Evolutionary conservation across 148 eudicot genomes (phyloP), one percentile per base, ranked within the genome.

Genomic region (Agrostemma githago): DNA sequence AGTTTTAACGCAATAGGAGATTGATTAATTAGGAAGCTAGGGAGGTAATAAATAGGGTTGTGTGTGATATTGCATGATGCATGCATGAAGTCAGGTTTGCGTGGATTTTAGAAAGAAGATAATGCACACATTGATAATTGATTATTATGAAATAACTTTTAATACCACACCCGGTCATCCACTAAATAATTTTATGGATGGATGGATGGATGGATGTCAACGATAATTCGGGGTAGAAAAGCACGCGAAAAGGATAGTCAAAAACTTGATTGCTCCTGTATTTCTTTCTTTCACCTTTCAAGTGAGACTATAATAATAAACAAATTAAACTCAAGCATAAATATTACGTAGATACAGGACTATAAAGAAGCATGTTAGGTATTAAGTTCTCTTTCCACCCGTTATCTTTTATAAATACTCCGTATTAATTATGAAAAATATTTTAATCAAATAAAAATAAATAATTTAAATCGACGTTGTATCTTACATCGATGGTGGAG

Each of bases 161-260:
- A 3, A 39, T 40, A 15, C 43, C 46, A 65, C 34, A 26, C 34
- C 34, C 34, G 34, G 34, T 26, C 34, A 26, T 39, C 46, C 17
- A 15, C 68, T 6, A 4, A n/a, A n/a, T n/a, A n/a, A 65, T 65
- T 8, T 65, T 38, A 39, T 19, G 68, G 68, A 65, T 65, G 68
- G 34, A 39, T 19, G 68, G 68, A 65, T 65, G 68, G 34, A 39
- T 19, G 68, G 68, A 65, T 65, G 68, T 65, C 16, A 65, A 37
- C 68, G 46, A 39, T 3, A 65, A 15, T 14, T 65, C 16, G 68
- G 68, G 48, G 41, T 65, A 39, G 16, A 40, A 38, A 65, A 65
- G 68, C 68, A 65, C 40, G 20, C 6, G 68, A 65, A 16, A 39
- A 63, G 43, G 42, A 38, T 34, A 62, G 37, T 48, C 14, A 48